Conservation (phyloP, 345 rosid species). For the Hibiscus tridactylites region DNA sequence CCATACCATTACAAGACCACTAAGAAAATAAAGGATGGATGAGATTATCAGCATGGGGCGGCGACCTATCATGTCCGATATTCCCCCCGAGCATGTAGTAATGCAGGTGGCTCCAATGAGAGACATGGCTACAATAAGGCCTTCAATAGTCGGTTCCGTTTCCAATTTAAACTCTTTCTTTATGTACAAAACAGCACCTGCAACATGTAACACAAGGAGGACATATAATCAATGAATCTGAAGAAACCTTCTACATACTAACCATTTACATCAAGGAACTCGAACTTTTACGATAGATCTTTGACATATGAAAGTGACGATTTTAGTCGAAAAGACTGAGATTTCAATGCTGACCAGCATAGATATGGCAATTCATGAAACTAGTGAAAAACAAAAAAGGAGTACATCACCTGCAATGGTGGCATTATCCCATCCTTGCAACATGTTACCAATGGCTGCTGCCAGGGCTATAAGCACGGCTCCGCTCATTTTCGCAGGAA, state of each 20-base stretch:
- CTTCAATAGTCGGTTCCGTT: slow-evolving; percentile 69
- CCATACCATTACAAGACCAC: slow-evolving; percentile 88
- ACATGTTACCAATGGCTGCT: slow-evolving; percentile 85
- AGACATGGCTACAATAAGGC: slow-evolving; percentile 85
- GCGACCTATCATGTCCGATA: slow-evolving; percentile 82
- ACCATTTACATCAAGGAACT: neutral
- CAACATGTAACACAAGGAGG: slow-evolving; percentile 8
- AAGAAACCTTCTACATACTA: neutral
- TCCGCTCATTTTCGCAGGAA: slow-evolving; percentile 49
- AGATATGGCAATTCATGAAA: neutral
- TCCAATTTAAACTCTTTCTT: slow-evolving; percentile 76
- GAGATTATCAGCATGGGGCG: slow-evolving; percentile 81
- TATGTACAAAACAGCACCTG: slow-evolving; percentile 90
- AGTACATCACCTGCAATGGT: slow-evolving; percentile 75
- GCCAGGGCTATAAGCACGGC: slow-evolving; percentile 84
- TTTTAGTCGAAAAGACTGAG: slow-evolving; percentile 3
- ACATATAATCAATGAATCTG: slow-evolving; percentile 5
- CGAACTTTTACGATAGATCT: neutral
- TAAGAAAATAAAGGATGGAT: slow-evolving; percentile 56
- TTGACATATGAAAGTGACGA: neutral
- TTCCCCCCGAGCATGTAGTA: slow-evolving; percentile 78
- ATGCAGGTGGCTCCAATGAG: slow-evolving; percentile 87
- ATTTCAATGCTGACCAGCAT: neutral
- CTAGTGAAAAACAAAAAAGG: neutral
- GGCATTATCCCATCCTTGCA: slow-evolving; percentile 99